These are phyloP conservation scores for Catenaria anguillulae DNA, from an alignment of 371 early-diverging fungal species.

Conservation along the genomic window DNA sequence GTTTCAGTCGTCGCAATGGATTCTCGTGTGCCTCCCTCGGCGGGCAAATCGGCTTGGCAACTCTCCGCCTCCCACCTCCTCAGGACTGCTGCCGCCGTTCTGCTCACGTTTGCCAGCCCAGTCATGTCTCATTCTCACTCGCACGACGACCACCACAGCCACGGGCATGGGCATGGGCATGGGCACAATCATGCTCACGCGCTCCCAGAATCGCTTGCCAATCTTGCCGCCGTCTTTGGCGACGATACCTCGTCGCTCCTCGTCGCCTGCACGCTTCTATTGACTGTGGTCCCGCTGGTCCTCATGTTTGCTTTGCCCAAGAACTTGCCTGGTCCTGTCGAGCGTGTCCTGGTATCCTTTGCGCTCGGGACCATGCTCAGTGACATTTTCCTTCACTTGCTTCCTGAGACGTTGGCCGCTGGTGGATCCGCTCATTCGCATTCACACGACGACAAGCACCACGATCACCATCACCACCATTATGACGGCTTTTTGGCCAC, in stretches of 20 bases:
- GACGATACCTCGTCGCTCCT: not conserved
- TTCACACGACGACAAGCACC: conserved; percentile 11
- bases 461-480: not conserved
- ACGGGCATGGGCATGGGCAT: not conserved
- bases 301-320: not conserved
- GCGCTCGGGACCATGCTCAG: conserved; percentile 33
- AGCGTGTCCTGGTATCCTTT: not conserved
- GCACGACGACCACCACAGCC: not conserved
- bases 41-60: too few species aligned
- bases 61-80: too few species aligned
- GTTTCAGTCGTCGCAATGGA: too few species aligned
- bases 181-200: not conserved
- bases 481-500: not conserved
- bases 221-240: too few species aligned
- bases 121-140: not conserved
- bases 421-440: conserved; percentile 23
- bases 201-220: not conserved
- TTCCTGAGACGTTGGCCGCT: conserved; percentile 59
- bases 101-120: too few species aligned
- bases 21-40: too few species aligned
- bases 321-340: not conserved
- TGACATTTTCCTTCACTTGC: conserved; percentile 67
- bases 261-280: not conserved
- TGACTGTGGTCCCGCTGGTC: not conserved
- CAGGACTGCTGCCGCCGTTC: too few species aligned